These are phyloP conservation scores for Cryomyces minteri DNA, from an alignment of 495 filamentous ascomycete genomes.

Conservation along the genomic window DNA sequence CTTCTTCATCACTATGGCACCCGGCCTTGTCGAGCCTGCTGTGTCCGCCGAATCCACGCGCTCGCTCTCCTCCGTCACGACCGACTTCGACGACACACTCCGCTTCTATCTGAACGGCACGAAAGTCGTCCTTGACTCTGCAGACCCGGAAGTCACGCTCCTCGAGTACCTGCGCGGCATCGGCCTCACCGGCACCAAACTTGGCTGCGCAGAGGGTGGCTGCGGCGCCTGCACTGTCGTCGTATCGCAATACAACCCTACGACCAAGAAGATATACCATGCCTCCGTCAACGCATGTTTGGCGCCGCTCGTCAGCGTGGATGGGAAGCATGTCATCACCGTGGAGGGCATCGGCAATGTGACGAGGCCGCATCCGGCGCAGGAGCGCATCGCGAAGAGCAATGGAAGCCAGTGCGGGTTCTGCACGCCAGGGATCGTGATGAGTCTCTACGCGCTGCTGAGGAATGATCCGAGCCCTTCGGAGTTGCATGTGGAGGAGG, in stretches of 20 bases:
- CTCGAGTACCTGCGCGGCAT: constrained; percentile 84
- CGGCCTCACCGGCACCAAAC: constrained; percentile 50
- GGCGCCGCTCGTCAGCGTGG: constrained; percentile 76
- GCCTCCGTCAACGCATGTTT: constrained; percentile 89
- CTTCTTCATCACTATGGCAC: constrained; percentile 30
- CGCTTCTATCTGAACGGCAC: constrained; percentile 92
- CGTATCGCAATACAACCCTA: constrained; percentile 82
- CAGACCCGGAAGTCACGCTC: constrained; percentile 81
- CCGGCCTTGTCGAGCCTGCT: constrained; percentile 35
- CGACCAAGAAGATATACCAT: constrained; percentile 78
- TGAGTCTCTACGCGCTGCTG: constrained; percentile 77
- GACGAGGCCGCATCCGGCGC: constrained; percentile 72
- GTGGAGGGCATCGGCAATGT: constrained; percentile 92
- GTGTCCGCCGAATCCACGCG: constrained; percentile 24
- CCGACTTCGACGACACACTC: constrained; percentile 37
- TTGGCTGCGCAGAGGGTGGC: constrained; percentile 82
- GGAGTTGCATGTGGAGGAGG: constrained; percentile 67
- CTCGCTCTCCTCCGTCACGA: constrained; percentile 36
- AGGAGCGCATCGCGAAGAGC: constrained; percentile 72
- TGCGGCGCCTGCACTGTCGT: constrained; percentile 95
- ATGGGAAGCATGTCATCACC: constrained; percentile 97
- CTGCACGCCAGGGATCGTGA: constrained; percentile 94
- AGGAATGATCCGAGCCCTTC: constrained; percentile 51
- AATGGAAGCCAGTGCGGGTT: constrained; percentile 57
- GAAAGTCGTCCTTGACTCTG: constrained; percentile 57